Percentiles rank a stretch among this genome's conserved stretches.
phyloP scores from a whole-genome alignment of 2,329 filamentous ascomycete species.

The Aspergillus fijiensis region DNA sequence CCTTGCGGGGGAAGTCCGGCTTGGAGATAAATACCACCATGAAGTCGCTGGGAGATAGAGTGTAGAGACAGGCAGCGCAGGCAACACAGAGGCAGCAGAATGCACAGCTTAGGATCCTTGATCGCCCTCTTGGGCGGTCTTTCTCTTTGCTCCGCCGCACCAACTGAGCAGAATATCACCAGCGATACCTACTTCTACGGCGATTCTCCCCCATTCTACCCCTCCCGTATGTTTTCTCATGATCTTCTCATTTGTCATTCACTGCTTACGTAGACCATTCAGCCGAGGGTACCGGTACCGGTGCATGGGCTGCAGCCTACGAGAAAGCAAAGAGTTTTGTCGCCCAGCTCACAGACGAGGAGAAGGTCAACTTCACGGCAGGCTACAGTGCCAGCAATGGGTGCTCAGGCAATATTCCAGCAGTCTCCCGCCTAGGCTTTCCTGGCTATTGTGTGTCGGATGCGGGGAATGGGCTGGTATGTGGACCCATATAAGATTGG shows the following conservation, averaged over 20 bases:
- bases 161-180: conserved; percentile 21
- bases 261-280: background rate
- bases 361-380: conserved; percentile 41
- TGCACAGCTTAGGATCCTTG: conserved; percentile 4
- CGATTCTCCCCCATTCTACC: conserved; percentile 25
- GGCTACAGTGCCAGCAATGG: conserved; percentile 24
- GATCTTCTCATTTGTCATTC: background rate
- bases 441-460: conserved; percentile 45
- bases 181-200: conserved; percentile 26
- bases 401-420: conserved; percentile 36
- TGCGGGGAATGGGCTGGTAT: conserved; percentile 42
- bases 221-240: conserved; percentile 18
- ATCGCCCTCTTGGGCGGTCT: conserved; percentile 11
- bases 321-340: conserved; percentile 41
- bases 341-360: conserved; percentile 41
- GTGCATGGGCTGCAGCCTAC: conserved; percentile 38
- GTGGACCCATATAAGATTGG: background rate
- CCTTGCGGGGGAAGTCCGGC: background rate
- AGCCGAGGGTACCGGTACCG: conserved; percentile 29
- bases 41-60: background rate
- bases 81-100: background rate
- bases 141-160: conserved; percentile 12
- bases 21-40: background rate
- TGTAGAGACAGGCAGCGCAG: background rate
- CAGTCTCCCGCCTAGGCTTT: conserved; percentile 34